phyloP scores from a whole-genome alignment of 2,329 filamentous ascomycete species.

The Aspergillus oerlinghausenensis region DNA sequence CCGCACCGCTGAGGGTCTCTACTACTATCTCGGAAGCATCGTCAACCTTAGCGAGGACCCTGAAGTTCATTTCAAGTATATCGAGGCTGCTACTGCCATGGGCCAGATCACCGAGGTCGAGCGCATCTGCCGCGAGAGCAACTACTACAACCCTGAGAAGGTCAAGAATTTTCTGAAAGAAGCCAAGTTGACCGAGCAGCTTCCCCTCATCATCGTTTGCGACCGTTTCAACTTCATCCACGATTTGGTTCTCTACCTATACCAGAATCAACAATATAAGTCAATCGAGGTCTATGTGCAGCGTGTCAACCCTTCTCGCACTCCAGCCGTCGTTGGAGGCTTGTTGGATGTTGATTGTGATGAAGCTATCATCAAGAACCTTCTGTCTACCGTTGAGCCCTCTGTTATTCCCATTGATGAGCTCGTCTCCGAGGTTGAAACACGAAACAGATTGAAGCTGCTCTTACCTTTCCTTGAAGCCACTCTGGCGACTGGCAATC shows the following conservation, averaged over 20 bases:
- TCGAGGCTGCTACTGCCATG: conserved; percentile 92
- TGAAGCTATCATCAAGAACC: conserved; percentile 89
- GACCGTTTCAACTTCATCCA: conserved; percentile 99
- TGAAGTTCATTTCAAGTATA: conserved; percentile 99
- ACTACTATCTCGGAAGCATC: conserved; percentile 96
- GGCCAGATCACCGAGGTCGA: conserved; percentile 93
- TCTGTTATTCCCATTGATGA: conserved; percentile 88
- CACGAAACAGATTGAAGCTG: conserved; percentile 90
- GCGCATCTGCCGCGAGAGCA: conserved; percentile 92
- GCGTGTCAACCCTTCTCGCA: conserved; percentile 85
- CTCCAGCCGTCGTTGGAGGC: conserved; percentile 88
- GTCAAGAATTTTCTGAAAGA: conserved; percentile 99
- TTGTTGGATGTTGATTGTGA: conserved; percentile 96
- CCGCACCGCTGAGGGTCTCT: conserved; percentile 92
- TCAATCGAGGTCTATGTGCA: conserved; percentile 98
- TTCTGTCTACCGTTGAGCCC: conserved; percentile 79
- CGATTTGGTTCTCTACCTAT: conserved; percentile 90
- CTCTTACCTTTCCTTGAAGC: conserved; percentile 93
- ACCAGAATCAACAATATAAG: conserved; percentile 99
- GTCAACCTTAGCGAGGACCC: conserved; percentile 94
- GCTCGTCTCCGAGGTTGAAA: conserved; percentile 90
- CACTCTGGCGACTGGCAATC: conserved; percentile 81
- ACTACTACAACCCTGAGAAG: conserved; percentile 84
- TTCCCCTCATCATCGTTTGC: conserved; percentile 96
- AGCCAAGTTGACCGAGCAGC: conserved; percentile 82